Evolutionary conservation across 2,329 filamentous ascomycete species (phyloP).

Genomic region (Ophiosphaerella narmari): DNA sequence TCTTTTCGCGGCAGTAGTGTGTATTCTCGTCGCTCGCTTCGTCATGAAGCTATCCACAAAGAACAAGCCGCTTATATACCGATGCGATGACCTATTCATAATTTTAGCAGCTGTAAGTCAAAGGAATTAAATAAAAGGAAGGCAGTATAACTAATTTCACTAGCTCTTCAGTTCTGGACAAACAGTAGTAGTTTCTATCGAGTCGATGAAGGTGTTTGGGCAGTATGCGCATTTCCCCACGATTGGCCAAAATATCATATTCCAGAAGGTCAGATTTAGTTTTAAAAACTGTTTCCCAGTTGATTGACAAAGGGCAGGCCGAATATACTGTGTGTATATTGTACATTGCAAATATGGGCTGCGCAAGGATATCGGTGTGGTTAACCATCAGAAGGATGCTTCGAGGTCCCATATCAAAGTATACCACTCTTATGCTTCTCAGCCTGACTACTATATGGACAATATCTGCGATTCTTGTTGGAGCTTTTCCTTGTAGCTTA

Average conservation of each 20-base stretch:
- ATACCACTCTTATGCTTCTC: constrained; percentile 21
- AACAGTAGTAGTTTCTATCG: constrained; percentile 30
- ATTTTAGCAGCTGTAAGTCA: constrained; percentile 27
- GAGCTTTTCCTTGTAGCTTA: constrained; percentile 28
- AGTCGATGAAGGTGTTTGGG: constrained; percentile 25
- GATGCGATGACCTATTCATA: constrained; percentile 32
- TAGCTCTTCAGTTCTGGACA: constrained; percentile 38
- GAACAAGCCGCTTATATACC: constrained; percentile 17
- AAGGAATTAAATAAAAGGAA: background rate
- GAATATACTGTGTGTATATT: constrained; percentile 32
- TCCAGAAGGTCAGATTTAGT: constrained; percentile 25
- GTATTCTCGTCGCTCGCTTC: constrained; percentile 27
- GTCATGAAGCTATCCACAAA: constrained; percentile 31
- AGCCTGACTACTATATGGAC: constrained; percentile 30
- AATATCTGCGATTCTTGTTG: constrained; percentile 28
- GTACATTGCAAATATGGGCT: constrained; percentile 39
- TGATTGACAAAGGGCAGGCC: constrained; percentile 19
- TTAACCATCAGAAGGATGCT: constrained; percentile 30
- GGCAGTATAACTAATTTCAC: background rate
- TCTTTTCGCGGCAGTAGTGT: constrained; percentile 26
- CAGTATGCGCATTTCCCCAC: constrained; percentile 16
- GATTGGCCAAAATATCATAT: constrained; percentile 11
- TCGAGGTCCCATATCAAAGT: constrained; percentile 19
- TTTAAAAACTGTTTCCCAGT: background rate
- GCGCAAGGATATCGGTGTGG: constrained; percentile 31